Conservation (phyloP, 257 asterid species). For the Solanum chiquidenum region DNA sequence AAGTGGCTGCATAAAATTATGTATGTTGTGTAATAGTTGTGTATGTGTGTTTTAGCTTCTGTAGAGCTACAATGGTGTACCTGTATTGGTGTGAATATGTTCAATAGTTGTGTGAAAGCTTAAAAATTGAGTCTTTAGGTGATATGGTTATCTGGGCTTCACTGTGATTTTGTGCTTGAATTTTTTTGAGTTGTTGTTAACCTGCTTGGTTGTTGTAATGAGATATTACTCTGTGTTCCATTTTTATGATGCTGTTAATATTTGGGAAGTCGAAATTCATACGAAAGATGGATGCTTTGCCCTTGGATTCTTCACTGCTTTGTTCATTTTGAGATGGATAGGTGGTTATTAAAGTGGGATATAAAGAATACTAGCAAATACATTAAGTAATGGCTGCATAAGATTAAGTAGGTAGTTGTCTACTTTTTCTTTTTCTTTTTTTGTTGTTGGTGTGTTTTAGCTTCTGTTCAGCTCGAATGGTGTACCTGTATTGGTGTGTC, state of each 20-base stretch:
- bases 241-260: neutral
- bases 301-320: neutral
- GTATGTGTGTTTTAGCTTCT: neutral
- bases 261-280: neutral
- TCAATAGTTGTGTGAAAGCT: neutral
- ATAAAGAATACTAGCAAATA: neutral
- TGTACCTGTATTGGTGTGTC: neutral
- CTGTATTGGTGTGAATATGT: neutral
- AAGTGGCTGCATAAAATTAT: neutral
- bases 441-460: neutral
- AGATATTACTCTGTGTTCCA: neutral
- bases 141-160: neutral
- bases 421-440: too few relatives aligned
- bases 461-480: too few relatives aligned
- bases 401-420: neutral
- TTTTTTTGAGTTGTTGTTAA: neutral
- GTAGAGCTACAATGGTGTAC: neutral
- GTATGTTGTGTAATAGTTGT: neutral
- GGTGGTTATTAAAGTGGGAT: neutral
- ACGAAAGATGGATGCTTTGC: too few relatives aligned
- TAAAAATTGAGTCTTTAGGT: neutral
- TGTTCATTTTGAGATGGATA: neutral
- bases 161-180: neutral
- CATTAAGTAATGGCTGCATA: neutral
- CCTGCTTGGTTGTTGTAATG: neutral